phyloP scores from a whole-genome alignment of 2,329 filamentous ascomycete genomes.

The Aspergillus sp. region DNA sequence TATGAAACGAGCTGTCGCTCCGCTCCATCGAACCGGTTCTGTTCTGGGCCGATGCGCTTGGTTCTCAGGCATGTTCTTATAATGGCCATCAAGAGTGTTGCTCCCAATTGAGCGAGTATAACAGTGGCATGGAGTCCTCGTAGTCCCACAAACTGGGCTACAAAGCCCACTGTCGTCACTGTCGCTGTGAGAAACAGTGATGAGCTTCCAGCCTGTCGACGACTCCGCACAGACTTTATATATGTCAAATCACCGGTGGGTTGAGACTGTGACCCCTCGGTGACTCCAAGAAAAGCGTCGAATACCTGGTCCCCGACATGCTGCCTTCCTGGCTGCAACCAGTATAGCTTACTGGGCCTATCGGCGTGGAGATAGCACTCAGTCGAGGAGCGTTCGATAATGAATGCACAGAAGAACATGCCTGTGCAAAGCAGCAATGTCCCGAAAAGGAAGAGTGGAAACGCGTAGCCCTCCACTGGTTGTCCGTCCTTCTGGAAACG shows the following conservation, averaged over 20 bases:
- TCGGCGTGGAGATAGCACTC: conserved; percentile 24
- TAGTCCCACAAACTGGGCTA: conserved; percentile 40
- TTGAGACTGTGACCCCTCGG: conserved; percentile 18
- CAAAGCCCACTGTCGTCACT: conserved; percentile 32
- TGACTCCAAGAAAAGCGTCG: conserved; percentile 33
- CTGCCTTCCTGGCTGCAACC: conserved; percentile 40
- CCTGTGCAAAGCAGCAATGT: conserved; percentile 32
- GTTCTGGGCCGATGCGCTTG: conserved; percentile 27
- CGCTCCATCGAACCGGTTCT: conserved; percentile 23
- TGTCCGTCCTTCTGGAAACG: conserved; percentile 26
- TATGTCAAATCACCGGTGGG: conserved; percentile 19
- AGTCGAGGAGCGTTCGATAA: conserved; percentile 33
- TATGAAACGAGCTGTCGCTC: conserved; percentile 21
- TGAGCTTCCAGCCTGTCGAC: conserved; percentile 11
- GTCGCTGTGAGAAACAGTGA: conserved; percentile 22
- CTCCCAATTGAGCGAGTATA: conserved; percentile 34
- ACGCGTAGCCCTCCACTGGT: conserved; percentile 28
- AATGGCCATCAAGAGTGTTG: conserved; percentile 37
- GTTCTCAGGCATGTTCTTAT: conserved; percentile 35
- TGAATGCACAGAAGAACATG: conserved; percentile 35
- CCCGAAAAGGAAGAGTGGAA: conserved; percentile 34
- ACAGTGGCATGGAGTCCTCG: conserved; percentile 39
- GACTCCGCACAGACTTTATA: conserved; percentile 27
- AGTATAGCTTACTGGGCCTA: conserved; percentile 32
- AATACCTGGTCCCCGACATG: conserved; percentile 39